These are phyloP conservation scores for Cyathus pygmaeus DNA, from an alignment of 1,284 basidiomycete species.

Conservation along the genomic window DNA sequence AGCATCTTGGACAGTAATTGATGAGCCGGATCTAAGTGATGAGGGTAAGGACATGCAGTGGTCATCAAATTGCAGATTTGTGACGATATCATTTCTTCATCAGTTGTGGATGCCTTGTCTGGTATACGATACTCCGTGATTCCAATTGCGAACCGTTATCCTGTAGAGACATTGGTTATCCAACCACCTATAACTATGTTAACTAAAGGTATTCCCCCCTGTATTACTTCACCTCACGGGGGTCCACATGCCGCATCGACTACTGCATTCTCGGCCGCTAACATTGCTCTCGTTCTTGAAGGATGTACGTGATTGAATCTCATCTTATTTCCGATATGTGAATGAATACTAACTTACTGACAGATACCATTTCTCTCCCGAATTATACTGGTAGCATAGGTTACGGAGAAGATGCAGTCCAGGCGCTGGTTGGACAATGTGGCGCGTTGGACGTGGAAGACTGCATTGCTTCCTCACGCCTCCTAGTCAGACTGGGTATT, in stretches of 20 bases:
- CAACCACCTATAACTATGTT: conserved; percentile 29
- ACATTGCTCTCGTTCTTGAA: conserved; percentile 61
- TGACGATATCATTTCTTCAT: neutral
- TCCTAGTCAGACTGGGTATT: conserved; percentile 60
- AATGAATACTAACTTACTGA: neutral
- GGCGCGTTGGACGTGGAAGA: conserved; percentile 76
- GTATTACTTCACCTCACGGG: conserved; percentile 71
- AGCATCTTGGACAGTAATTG: conserved; percentile 53
- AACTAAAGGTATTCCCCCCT: conserved; percentile 43
- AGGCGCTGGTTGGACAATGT: conserved; percentile 61
- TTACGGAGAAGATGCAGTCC: conserved; percentile 56
- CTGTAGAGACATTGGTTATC: conserved; percentile 65
- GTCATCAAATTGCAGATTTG: too few relatives aligned
- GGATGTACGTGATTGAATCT: conserved; percentile 61
- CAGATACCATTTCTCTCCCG: conserved; percentile 68
- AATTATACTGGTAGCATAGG: conserved; percentile 82
- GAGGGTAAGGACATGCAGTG: conserved; percentile 43
- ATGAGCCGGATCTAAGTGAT: conserved; percentile 50
- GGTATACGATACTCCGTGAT: conserved; percentile 53
- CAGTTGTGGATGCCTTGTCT: neutral
- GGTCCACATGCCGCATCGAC: conserved; percentile 68
- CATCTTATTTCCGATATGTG: neutral
- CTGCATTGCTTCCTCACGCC: conserved; percentile 63
- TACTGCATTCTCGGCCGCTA: conserved; percentile 57
- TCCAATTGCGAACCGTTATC: conserved; percentile 56